A percentile compares a stretch with the other conserved stretches of the same genome.
Evolutionary conservation across 2,329 filamentous ascomycete genomes (phyloP).

Genomic region (Phialophora verrucosa): DNA sequence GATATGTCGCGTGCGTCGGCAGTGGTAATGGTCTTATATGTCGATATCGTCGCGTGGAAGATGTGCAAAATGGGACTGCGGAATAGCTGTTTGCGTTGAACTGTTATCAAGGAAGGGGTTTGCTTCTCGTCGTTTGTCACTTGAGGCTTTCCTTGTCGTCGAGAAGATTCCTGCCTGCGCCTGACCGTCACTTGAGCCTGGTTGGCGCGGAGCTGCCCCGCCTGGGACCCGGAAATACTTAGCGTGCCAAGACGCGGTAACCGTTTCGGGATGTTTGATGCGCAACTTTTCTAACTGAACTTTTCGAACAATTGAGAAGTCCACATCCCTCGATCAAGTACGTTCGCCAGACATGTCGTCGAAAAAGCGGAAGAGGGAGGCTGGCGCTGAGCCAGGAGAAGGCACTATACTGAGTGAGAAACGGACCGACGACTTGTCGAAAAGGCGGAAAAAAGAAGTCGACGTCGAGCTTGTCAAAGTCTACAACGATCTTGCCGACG

Average conservation of each 20-base stretch:
- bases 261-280: not conserved
- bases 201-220: not conserved
- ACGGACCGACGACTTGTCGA: constrained; percentile 20
- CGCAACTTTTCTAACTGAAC: not conserved
- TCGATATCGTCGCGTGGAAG: not conserved
- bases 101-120: not conserved
- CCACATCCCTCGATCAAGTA: not conserved
- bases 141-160: not conserved
- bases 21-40: not conserved
- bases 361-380: not conserved
- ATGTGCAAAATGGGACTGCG: not conserved
- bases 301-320: not conserved
- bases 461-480: constrained; percentile 55
- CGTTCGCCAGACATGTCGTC: not conserved
- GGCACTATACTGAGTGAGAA: not conserved
- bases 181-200: not conserved
- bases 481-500: constrained; percentile 56
- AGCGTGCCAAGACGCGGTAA: not conserved
- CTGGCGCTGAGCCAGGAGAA: not conserved
- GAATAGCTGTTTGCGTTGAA: not conserved
- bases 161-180: constrained; percentile 2
- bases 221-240: not conserved
- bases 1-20: constrained; percentile 24
- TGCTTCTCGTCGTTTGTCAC: not conserved
- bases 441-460: constrained; percentile 42